phyloP scores from a whole-genome alignment of 2,329 filamentous ascomycete species.

The Teratosphaeriaceae sp. region DNA sequence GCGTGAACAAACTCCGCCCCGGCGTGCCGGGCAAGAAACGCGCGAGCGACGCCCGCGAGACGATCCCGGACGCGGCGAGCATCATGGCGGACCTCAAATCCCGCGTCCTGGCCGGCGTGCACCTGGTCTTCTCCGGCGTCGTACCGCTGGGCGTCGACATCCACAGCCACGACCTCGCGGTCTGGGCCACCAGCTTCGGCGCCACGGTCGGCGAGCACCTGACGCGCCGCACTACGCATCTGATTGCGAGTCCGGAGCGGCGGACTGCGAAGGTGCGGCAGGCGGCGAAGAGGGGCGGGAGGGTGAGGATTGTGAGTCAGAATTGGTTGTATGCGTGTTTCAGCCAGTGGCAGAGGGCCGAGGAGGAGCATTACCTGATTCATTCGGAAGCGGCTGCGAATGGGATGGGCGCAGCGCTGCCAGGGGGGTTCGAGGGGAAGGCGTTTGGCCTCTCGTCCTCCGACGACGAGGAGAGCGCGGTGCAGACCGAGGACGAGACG shows the following conservation, averaged over 20 bases:
- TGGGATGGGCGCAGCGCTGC: constrained; percentile 19
- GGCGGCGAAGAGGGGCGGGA: constrained; percentile 65
- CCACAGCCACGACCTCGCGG: constrained; percentile 66
- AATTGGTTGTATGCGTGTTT: constrained; percentile 85
- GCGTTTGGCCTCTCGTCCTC: constrained; percentile 37
- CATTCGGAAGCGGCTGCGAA: constrained; percentile 54
- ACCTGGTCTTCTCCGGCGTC: constrained; percentile 84
- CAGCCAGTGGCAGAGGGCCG: constrained; percentile 71
- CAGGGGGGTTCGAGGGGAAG: constrained; percentile 23
- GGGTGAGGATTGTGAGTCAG: constrained; percentile 83
- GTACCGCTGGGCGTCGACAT: constrained; percentile 76
- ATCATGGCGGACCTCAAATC: constrained; percentile 80
- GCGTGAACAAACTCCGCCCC: constrained; percentile 45
- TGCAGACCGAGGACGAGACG: constrained; percentile 32
- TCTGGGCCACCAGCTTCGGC: constrained; percentile 83
- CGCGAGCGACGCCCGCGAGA: constrained; percentile 42
- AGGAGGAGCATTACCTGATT: constrained; percentile 74
- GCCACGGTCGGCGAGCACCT: constrained; percentile 59
- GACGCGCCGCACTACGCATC: constrained; percentile 53
- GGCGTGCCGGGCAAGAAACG: constrained; percentile 47
- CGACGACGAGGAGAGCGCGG: constrained; percentile 35
- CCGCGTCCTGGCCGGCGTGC: constrained; percentile 64
- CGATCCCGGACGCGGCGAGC: constrained; percentile 76
- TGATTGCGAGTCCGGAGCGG: constrained; percentile 63
- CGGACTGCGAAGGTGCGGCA: constrained; percentile 88